These are phyloP conservation scores for Microdochium bolleyi DNA, from an alignment of 2,329 filamentous ascomycete species.

Conservation along the genomic window DNA sequence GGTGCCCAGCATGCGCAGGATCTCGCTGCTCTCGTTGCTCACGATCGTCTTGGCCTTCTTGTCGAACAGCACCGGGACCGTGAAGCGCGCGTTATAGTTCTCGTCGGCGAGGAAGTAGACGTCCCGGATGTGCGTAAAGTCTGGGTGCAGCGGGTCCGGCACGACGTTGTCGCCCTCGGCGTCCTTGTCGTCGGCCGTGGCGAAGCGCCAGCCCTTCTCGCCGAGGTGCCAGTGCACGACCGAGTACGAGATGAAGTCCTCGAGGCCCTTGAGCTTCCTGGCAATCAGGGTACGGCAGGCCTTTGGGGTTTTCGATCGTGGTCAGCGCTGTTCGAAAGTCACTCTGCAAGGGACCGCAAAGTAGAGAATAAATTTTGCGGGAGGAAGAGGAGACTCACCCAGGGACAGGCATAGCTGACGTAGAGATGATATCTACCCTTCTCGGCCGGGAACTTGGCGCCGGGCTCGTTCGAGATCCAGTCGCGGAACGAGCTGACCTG, in stretches of 20 bases:
- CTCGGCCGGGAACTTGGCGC: slow-evolving; percentile 73
- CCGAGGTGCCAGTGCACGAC: slow-evolving; percentile 90
- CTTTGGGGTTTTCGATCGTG: slow-evolving; percentile 15
- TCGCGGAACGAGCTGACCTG: slow-evolving; percentile 76
- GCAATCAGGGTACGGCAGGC: slow-evolving; percentile 84
- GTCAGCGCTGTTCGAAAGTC: no score
- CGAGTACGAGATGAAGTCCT: slow-evolving; percentile 72
- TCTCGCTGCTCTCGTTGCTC: slow-evolving; percentile 88
- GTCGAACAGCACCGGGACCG: slow-evolving; percentile 82
- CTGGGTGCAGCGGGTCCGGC: slow-evolving; percentile 61
- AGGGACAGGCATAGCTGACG: slow-evolving; percentile 89
- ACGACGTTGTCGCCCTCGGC: slow-evolving; percentile 53
- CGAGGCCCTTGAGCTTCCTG: slow-evolving; percentile 82
- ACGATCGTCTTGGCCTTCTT: slow-evolving; percentile 70
- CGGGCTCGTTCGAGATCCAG: slow-evolving; percentile 64
- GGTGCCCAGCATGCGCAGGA: slow-evolving; percentile 80
- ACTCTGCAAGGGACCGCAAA: no score
- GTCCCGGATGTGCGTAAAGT: slow-evolving; percentile 62
- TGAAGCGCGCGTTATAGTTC: slow-evolving; percentile 72
- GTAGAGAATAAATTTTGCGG: no score
- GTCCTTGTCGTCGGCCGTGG: slow-evolving; percentile 49
- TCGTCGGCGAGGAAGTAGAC: slow-evolving; percentile 72
- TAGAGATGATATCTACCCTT: slow-evolving; percentile 91
- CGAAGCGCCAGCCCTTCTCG: slow-evolving; percentile 73
- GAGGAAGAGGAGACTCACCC: slow-evolving; percentile 39